Evolutionary conservation across 2,329 filamentous ascomycete genomes (phyloP).

Genomic region (Fusarium drepaniforme): DNA sequence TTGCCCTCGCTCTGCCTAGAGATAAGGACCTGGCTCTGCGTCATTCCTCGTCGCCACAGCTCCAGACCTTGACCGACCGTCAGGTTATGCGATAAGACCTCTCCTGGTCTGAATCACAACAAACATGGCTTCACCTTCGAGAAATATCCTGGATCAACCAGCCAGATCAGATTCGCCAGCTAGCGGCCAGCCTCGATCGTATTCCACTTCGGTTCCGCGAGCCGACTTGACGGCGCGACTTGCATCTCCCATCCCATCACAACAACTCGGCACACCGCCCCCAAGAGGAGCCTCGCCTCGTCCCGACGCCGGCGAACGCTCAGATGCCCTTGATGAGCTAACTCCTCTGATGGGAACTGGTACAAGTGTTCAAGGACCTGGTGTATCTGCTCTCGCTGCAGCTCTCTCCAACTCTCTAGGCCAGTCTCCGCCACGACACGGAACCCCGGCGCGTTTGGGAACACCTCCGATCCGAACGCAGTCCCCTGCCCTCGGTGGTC

Average conservation of each 20-base stretch:
- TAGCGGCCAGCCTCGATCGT: slow-evolving; percentile 59
- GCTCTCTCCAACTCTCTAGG: slow-evolving; percentile 84
- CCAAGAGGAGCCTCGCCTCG: slow-evolving; percentile 52
- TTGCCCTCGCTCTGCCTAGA: slow-evolving; percentile 14
- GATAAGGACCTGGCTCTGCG: slow-evolving; percentile 19
- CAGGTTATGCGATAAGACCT: slow-evolving; percentile 45
- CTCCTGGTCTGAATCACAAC: slow-evolving; percentile 20
- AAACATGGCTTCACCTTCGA: slow-evolving; percentile 55
- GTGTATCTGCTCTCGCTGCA: slow-evolving; percentile 88
- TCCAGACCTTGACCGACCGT: slow-evolving; percentile 15
- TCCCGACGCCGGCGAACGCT: slow-evolving; percentile 33
- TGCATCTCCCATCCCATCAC: slow-evolving; percentile 66
- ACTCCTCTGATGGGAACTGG: slow-evolving; percentile 75
- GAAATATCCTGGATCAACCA: slow-evolving; percentile 52
- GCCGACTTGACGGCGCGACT: slow-evolving; percentile 72
- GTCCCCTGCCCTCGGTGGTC: slow-evolving; percentile 55
- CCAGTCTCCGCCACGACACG: slow-evolving; percentile 76
- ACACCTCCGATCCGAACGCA: slow-evolving; percentile 64
- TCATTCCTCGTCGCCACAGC: slow-evolving; percentile 28
- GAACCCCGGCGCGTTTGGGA: slow-evolving; percentile 70
- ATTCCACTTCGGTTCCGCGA: slow-evolving; percentile 66
- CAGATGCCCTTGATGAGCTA: slow-evolving; percentile 55
- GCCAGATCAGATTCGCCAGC: slow-evolving; percentile 61
- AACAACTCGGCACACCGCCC: slow-evolving; percentile 51
- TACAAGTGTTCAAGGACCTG: slow-evolving; percentile 78